A percentile compares a stretch with the other conserved stretches of the same genome.
Conservation (phyloP, 208 protist species). For the Leishmania major region DNA sequence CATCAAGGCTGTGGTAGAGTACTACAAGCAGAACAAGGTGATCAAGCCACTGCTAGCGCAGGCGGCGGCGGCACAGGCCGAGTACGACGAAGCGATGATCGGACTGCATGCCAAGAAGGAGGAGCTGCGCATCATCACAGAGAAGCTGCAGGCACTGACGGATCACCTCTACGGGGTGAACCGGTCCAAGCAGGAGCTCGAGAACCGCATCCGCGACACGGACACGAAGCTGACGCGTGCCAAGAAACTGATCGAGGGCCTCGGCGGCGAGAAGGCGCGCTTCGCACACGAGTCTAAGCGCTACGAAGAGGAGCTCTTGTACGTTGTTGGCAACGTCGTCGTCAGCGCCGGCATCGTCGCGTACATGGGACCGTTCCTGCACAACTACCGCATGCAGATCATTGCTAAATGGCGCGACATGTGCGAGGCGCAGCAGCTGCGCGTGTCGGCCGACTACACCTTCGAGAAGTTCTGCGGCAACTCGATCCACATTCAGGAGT, state of each 20-base stretch:
- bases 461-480: slow-evolving; percentile 90
- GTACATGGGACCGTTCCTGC: slow-evolving; percentile 96
- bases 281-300: slow-evolving; percentile 86
- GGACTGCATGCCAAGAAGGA: slow-evolving; percentile 93
- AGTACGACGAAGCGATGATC: slow-evolving; percentile 87
- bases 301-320: slow-evolving; percentile 81
- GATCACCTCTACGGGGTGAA: slow-evolving; percentile 86
- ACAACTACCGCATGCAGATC: slow-evolving; percentile 88
- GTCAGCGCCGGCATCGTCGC: slow-evolving; percentile 94
- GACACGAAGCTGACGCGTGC: slow-evolving; percentile 95
- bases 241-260: slow-evolving; percentile 93
- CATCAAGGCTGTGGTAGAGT: slow-evolving; percentile 97
- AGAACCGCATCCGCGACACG: slow-evolving; percentile 93
- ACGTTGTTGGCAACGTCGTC: slow-evolving; percentile 95
- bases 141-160: slow-evolving; percentile 85
- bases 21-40: slow-evolving; percentile 97
- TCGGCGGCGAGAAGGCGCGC: slow-evolving; percentile 94
- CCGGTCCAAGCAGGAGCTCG: slow-evolving; percentile 90
- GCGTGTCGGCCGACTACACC: slow-evolving; percentile 83
- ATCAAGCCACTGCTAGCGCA: slow-evolving; percentile 95
- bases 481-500: slow-evolving; percentile 92
- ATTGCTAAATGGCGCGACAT: slow-evolving; percentile 76
- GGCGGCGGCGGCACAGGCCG: slow-evolving; percentile 80
- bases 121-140: slow-evolving; percentile 90
- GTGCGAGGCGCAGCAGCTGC: slow-evolving; percentile 73